A percentile compares a stretch with the other conserved stretches of the same genome.
Evolutionary conservation across 176 grass and related monocot genomes (phyloP).

Genomic region (Musa troglodytarum): DNA sequence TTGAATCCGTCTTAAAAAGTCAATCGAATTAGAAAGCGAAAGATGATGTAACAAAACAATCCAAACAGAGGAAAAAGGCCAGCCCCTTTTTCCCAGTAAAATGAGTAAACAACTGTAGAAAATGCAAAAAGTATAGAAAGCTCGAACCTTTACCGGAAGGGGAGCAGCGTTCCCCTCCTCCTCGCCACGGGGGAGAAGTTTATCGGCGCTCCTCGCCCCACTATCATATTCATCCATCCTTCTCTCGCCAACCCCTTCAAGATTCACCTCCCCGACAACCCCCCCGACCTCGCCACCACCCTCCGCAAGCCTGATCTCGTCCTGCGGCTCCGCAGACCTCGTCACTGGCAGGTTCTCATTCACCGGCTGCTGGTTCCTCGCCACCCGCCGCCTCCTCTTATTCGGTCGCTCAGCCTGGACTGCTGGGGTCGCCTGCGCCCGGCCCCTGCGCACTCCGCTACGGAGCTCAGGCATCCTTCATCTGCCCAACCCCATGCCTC

Average conservation of each 20-base stretch:
- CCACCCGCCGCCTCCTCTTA: slow-evolving; percentile 21
- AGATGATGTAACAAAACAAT: no score
- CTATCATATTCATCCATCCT: slow-evolving; percentile 62
- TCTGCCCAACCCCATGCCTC: slow-evolving; percentile 25
- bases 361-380: slow-evolving; percentile 28
- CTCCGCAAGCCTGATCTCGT: slow-evolving; percentile 41
- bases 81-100: not conserved
- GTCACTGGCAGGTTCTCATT: slow-evolving; percentile 6
- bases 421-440: slow-evolving; percentile 47
- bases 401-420: slow-evolving; percentile 31
- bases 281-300: slow-evolving; percentile 20
- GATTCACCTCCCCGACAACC: slow-evolving; percentile 9
- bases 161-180: slow-evolving; percentile 52
- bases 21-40: no score
- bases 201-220: slow-evolving; percentile 54
- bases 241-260: slow-evolving; percentile 25
- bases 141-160: slow-evolving; percentile 68
- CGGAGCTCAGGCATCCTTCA: slow-evolving; percentile 54
- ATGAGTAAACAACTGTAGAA: not conserved
- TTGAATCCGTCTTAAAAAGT: no score
- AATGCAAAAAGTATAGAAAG: not conserved
- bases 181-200: slow-evolving; percentile 21
- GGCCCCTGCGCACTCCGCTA: slow-evolving; percentile 52
- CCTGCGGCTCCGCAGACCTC: slow-evolving; percentile 24
- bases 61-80: no score